Base-by-base conservation (phyloP, 495 filamentous ascomycete genomes). In the Trichoderma reesei region DNA sequence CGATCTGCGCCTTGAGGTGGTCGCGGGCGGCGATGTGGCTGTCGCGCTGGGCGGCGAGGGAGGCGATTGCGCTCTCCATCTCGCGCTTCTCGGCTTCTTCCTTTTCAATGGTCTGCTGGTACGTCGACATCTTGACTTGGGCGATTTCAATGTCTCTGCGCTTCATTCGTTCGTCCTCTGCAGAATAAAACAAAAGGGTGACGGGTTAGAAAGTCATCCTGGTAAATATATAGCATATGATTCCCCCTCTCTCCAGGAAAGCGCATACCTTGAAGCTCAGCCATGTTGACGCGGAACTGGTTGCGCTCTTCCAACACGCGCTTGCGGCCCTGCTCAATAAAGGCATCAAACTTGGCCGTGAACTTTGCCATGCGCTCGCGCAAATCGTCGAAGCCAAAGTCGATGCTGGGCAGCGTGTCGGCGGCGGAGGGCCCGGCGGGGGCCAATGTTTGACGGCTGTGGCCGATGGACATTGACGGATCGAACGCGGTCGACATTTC, bases 301-400 rank as follows among this genome's bases (percentile, higher is more conserved):
- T 97, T 98, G 67, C 91, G 83, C 73, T 98, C 93, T 65, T 96
- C 91, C 14, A 96, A 75, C 7, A 98, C 89, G 60, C 88, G 86
- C 75, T 92, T 94, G 18, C 92, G 84, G 3, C 92, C 90, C 64
- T 88, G 85, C 67, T 96, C 92, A 68, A 98, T 97, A 71, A 97
- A 97, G 7, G 86, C 86, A 71, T 98, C 94, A 68, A 98, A 98
- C 64, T 84, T 88, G 10, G 85, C 84, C 0, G 91, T 98, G 74
- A 98, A 98, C 61, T 88, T 88, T 36, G 89, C 85, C 93, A 98
- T 98, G 75, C 91, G 87, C 67, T 91, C 90, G 74, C 92, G 92
- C 65, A 98, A 79, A 66, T 96, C 92, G 65, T 98, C 93, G 75
- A 98, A 98, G 64, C 91, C 91, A 74, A 98, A 97, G 76, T 94